Evolutionary conservation across 441 rosid species (phyloP), one percentile per base, ranked within the genome.

Genomic region (Capsella rubella): DNA sequence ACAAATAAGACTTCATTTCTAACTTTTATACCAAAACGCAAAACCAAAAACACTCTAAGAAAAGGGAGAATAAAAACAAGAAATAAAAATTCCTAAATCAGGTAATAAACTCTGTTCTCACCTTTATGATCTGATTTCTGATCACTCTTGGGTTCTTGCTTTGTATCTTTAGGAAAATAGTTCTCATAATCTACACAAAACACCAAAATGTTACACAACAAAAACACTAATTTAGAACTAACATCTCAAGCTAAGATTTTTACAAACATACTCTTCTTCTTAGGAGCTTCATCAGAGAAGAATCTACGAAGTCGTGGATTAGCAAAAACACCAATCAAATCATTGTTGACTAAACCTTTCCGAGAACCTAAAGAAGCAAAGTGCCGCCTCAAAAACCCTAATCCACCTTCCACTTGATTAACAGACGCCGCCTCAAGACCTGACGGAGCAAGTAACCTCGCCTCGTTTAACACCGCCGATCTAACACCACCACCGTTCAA

Each of bases 51-150:
- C 35, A 37, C 11, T 35, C 40, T 8, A 35, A 10, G 40, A 35
- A 35, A 8, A 8, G 40, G 12, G 40, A 21, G 12, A 37, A 37
- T 4, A 37, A 37, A 3, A 10, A 10, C 12, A 37, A 39, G 42
- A 39, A 10, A 39, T 3, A 39, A 13, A 39, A 11, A 9, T 37
- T 8, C 12, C 40, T 40, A 42, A 13, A 12, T 12, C 6, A 42
- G 15, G 4, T 4, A 42, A 42, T n/a, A 16, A 47, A 16, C 27
- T 7, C 27, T 16, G 27, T 18, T 1, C 4, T 49, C 28, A 49
- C 53, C 90, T 89, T 86, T 87, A 39, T 87, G 83, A 3, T 87
- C 86, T 0, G 92, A 87, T 72, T 89, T 85, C 54, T 84, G 87
- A 15, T 83, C 95, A 78, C 80, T 70, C 81, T 89, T 86, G 1